Evolutionary conservation across 306 rosid species (phyloP).

Genomic region (Pueraria montana): DNA sequence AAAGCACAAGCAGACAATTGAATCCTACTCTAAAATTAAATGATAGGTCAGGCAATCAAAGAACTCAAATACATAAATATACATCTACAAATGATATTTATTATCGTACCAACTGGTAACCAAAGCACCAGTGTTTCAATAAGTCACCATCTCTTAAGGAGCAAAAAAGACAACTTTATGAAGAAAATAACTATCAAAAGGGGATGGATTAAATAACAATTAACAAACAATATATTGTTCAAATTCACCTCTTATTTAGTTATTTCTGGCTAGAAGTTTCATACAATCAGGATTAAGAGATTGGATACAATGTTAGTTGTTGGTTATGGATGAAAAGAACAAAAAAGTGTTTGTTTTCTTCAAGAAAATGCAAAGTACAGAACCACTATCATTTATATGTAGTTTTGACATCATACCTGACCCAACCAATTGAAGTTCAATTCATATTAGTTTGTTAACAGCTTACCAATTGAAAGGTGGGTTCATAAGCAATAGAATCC

Average conservation of each 20-base stretch:
- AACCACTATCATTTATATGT: background rate
- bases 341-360: background rate
- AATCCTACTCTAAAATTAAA: background rate
- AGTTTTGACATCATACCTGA: slow-evolving; percentile 49
- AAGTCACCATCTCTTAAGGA: background rate
- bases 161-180: background rate
- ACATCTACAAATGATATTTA: background rate
- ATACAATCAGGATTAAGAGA: slow-evolving; percentile 11
- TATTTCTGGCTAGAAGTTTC: slow-evolving; percentile 2
- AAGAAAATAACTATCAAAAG: slow-evolving; percentile 4
- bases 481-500: slow-evolving; percentile 45
- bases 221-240: slow-evolving; percentile 13
- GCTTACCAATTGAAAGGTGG: slow-evolving; percentile 50
- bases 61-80: background rate
- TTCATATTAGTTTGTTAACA: slow-evolving; percentile 40
- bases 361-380: background rate
- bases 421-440: slow-evolving; percentile 32
- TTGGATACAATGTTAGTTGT: background rate
- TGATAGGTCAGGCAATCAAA: background rate
- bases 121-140: background rate
- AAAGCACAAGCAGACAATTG: background rate
- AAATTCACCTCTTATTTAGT: background rate
- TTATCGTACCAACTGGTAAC: background rate
- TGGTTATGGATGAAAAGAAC: background rate
- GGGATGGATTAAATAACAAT: background rate